These are phyloP conservation scores for Carex arenaria DNA, from an alignment of 202 grass and related monocot species.

Conservation along the genomic window DNA sequence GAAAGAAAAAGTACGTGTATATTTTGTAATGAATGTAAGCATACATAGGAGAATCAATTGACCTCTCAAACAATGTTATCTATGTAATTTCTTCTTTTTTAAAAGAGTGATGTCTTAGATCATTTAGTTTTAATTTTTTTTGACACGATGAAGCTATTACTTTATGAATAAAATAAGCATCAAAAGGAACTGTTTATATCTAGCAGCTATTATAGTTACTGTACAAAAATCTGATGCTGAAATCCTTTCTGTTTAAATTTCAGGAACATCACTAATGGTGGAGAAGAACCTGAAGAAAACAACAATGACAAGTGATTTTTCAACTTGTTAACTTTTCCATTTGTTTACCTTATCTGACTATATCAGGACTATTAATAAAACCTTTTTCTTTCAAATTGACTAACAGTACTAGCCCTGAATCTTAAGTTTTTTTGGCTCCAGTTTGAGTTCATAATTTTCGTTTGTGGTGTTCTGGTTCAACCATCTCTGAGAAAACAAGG, in stretches of 20 bases:
- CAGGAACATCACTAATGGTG: constrained; percentile 18
- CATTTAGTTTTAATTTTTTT: not conserved
- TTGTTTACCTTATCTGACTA: not conserved
- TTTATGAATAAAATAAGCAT: not conserved
- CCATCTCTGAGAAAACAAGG: not conserved
- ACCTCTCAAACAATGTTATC: not conserved
- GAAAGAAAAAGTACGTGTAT: not conserved
- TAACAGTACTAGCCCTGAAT: not conserved
- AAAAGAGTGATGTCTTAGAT: not conserved
- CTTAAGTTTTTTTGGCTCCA: not conserved
- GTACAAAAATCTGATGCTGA: constrained; percentile 26
- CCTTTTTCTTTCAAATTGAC: not conserved
- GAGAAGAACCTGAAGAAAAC: constrained; percentile 40
- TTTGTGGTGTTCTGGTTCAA: not conserved
- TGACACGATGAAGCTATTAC: not conserved
- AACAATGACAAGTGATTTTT: constrained; percentile 49
- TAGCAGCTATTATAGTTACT: not conserved
- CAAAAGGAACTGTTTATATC: not conserved
- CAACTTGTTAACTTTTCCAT: not conserved
- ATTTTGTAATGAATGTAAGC: not conserved
- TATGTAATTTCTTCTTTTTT: not conserved
- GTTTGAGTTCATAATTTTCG: not conserved
- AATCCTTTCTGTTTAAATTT: not conserved
- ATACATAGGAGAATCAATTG: not conserved
- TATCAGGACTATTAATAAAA: not conserved